Percentiles rank a stretch among this genome's conserved stretches.
Evolutionary conservation across 352 stramenopile species (phyloP).

Genomic region (Globisporangium ultimum): DNA sequence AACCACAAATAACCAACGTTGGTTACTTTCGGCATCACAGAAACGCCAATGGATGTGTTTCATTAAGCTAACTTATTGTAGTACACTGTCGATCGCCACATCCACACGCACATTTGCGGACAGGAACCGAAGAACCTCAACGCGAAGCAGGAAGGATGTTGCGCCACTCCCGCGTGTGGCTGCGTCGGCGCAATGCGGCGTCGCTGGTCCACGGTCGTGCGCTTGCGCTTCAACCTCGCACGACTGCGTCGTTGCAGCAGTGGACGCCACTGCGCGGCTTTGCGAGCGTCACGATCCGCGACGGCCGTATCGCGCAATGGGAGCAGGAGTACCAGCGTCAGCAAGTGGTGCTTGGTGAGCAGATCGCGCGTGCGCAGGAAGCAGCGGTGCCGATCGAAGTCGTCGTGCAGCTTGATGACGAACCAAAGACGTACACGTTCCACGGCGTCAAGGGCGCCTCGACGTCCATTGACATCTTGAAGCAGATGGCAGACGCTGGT

Average conservation of each 20-base stretch:
- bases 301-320: slow-evolving; percentile 50
- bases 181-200: not conserved
- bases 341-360: slow-evolving; percentile 17
- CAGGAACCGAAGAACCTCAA: not conserved
- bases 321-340: slow-evolving; percentile 51
- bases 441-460: slow-evolving; percentile 34
- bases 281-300: slow-evolving; percentile 29
- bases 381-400: slow-evolving; percentile 40
- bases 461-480: slow-evolving; percentile 62
- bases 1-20: slow-evolving; percentile 7
- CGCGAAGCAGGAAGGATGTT: not conserved
- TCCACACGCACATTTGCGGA: not conserved
- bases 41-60: not conserved
- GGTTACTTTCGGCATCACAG: not conserved
- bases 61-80: not conserved
- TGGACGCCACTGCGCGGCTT: slow-evolving; percentile 3
- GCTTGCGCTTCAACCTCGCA: not conserved
- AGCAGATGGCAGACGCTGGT: slow-evolving; percentile 43
- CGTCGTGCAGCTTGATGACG: slow-evolving; percentile 24
- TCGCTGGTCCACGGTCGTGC: not conserved
- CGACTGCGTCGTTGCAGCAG: not conserved
- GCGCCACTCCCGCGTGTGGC: not conserved
- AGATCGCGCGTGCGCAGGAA: slow-evolving; percentile 5
- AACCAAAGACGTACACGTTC: slow-evolving; percentile 31
- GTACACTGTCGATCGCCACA: not conserved